Conservation (phyloP, 2,329 filamentous ascomycete genomes). For the Trichoderma sp. region DNA sequence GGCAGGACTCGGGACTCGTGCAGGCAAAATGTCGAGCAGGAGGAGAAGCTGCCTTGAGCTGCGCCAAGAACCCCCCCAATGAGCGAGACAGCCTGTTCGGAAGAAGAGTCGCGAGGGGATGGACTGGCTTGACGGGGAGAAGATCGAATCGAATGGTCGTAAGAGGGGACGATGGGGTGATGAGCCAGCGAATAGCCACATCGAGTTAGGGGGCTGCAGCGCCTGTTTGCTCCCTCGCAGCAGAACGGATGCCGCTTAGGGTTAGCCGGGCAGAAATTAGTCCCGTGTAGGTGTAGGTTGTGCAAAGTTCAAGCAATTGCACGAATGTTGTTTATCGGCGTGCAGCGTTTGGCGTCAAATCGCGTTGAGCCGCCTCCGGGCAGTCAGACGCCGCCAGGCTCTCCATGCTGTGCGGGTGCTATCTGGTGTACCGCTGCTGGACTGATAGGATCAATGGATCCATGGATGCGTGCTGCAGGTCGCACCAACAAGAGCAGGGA, state of each 20-base stretch:
- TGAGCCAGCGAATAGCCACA: slow-evolving; percentile 13
- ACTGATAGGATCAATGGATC: neutral
- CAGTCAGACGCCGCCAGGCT: neutral
- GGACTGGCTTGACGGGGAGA: neutral
- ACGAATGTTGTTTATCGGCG: slow-evolving; percentile 4
- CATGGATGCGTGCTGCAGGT: slow-evolving; percentile 4
- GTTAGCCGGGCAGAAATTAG: slow-evolving; percentile 9
- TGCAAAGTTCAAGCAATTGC: neutral
- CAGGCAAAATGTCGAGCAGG: neutral
- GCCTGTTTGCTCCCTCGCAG: neutral
- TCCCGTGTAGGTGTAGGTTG: neutral
- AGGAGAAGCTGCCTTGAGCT: neutral
- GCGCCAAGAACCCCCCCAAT: neutral
- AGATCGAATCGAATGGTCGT: neutral
- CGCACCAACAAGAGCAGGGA: neutral
- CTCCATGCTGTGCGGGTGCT: neutral
- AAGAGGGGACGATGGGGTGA: slow-evolving; percentile 3
- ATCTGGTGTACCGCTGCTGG: neutral
- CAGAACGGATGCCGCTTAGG: slow-evolving; percentile 8
- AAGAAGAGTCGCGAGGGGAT: slow-evolving; percentile 1
- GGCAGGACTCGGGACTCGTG: neutral
- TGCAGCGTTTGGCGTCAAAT: slow-evolving; percentile 7
- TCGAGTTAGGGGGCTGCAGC: slow-evolving; percentile 15
- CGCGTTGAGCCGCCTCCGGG: slow-evolving; percentile 7
- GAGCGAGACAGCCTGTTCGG: slow-evolving; percentile 1